phyloP scores from a whole-genome alignment of 106 monocot genomes.

The Chionographis japonica region DNA sequence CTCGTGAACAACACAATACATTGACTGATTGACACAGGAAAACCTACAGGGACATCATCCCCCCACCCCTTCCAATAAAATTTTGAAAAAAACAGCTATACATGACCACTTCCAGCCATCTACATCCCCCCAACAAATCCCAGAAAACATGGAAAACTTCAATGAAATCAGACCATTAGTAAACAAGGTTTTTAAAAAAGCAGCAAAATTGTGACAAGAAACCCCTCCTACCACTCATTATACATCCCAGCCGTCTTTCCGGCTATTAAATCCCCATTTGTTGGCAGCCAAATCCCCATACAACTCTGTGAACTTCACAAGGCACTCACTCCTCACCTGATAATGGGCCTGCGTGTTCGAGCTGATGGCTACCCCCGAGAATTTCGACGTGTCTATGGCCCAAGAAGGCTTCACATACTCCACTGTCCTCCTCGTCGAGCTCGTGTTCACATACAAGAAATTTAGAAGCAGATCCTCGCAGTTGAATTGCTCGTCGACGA shows the following conservation, averaged over 20 bases:
- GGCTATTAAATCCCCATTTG: constrained; percentile 46
- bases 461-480: constrained; percentile 88
- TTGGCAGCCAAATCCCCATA: constrained; percentile 54
- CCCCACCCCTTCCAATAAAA: too few species aligned
- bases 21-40: too few species aligned
- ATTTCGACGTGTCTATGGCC: constrained; percentile 76
- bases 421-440: constrained; percentile 36
- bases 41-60: too few species aligned
- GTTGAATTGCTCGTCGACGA: constrained; percentile 58
- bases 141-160: too few species aligned
- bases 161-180: too few species aligned
- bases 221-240: constrained; percentile 11
- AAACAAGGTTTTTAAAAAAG: too few species aligned
- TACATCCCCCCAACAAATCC: too few species aligned
- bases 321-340: constrained; percentile 60
- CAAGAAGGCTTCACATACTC: constrained; percentile 82
- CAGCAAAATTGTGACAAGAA: too few species aligned
- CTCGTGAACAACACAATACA: too few species aligned
- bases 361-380: constrained; percentile 69
- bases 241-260: constrained; percentile 86
- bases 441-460: constrained; percentile 61
- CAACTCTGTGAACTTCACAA: constrained; percentile 47
- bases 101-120: too few species aligned
- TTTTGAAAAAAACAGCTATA: too few species aligned
- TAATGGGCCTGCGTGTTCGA: constrained; percentile 55